Percentiles rank a stretch among this genome's conserved stretches.
phyloP scores from a whole-genome alignment of 306 rosid genomes.

The Citrullus colocynthis region DNA sequence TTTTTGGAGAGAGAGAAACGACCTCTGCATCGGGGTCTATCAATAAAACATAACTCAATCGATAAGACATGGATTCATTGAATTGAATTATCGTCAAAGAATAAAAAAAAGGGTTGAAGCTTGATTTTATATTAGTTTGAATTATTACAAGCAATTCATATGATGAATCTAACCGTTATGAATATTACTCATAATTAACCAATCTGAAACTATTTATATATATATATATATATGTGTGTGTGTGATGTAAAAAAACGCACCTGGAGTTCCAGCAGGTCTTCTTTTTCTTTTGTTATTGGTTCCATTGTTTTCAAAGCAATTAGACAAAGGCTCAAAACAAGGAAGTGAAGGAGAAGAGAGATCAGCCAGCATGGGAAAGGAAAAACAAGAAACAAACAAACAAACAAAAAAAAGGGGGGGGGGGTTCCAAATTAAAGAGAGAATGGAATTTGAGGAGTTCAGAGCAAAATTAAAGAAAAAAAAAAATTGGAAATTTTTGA shows the following conservation, averaged over 20 bases:
- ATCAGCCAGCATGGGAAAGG: constrained; percentile 43
- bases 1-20: constrained; percentile 90
- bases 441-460: not conserved
- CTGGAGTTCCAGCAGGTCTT: constrained; percentile 97
- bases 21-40: constrained; percentile 98
- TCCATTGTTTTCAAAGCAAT: constrained; percentile 38
- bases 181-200: too few species aligned
- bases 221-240: too few species aligned
- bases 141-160: not conserved
- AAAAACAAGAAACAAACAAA: not conserved
- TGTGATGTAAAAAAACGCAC: not conserved
- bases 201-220: too few species aligned
- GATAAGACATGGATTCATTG: not conserved
- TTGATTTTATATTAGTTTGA: not conserved
- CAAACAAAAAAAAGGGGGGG: not conserved
- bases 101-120: too few species aligned
- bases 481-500: not conserved
- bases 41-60: not conserved
- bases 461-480: too few species aligned
- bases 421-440: not conserved
- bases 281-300: constrained; percentile 62
- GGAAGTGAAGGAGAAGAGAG: constrained; percentile 52
- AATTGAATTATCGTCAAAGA: not conserved
- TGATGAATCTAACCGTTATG: not conserved
- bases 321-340: constrained; percentile 55